phyloP scores from a whole-genome alignment of 2,329 filamentous ascomycete genomes.

The Cercospora nicotianae region DNA sequence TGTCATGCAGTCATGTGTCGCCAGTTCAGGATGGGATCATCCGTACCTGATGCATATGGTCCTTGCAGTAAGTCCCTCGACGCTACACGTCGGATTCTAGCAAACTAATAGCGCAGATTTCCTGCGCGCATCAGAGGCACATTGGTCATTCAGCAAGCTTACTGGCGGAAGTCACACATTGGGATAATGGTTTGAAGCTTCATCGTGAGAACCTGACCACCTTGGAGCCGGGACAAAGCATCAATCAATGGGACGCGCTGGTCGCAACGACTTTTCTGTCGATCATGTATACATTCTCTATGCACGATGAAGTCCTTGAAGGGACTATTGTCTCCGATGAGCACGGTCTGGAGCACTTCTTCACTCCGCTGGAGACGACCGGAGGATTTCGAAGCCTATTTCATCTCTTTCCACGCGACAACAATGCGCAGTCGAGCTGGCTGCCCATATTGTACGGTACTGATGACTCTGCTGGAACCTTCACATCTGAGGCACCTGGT shows the following conservation, averaged over 20 bases:
- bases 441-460: not conserved
- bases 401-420: not conserved
- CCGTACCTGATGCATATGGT: constrained; percentile 29
- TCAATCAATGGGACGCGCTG: constrained; percentile 18
- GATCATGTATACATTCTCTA: constrained; percentile 25
- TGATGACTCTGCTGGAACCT: constrained; percentile 1
- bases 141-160: not conserved
- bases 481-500: not conserved
- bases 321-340: not conserved
- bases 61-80: constrained; percentile 25
- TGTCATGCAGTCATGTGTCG: constrained; percentile 24
- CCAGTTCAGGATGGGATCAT: constrained; percentile 21
- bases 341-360: not conserved
- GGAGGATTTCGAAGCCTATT: not conserved
- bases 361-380: not conserved
- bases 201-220: constrained; percentile 6
- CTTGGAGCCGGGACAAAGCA: not conserved
- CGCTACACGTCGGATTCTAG: not conserved
- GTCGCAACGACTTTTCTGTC: constrained; percentile 26
- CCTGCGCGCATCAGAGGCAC: not conserved
- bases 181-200: not conserved
- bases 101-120: not conserved
- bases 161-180: not conserved
- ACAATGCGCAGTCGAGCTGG: not conserved
- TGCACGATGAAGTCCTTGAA: constrained; percentile 16